Percentiles rank a stretch among this genome's conserved stretches.
Conservation (phyloP, 257 asterid species). For the Nicotiana noctiflora region DNA sequence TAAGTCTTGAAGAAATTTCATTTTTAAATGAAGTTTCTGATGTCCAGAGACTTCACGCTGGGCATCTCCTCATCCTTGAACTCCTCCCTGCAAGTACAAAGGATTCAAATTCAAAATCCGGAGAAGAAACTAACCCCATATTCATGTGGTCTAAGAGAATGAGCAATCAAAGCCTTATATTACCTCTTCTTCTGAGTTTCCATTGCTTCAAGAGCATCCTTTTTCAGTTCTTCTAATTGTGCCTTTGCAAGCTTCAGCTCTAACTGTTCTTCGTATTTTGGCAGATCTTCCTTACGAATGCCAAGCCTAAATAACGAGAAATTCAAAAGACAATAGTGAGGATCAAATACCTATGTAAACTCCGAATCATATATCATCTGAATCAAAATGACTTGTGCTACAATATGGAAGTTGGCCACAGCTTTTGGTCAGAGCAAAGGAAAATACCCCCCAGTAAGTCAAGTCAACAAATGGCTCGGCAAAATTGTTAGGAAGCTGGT, state of each 20-base stretch:
- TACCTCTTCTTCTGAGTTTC: conserved; percentile 84
- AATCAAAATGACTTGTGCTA: background rate
- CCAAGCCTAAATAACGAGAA: conserved; percentile 56
- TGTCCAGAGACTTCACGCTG: conserved; percentile 68
- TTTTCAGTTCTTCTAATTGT: conserved; percentile 76
- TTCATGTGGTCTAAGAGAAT: background rate
- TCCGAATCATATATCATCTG: background rate
- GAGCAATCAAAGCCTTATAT: too few species aligned
- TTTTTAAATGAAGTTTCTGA: conserved; percentile 67
- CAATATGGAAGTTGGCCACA: background rate
- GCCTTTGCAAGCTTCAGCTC: conserved; percentile 88
- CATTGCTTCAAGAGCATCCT: conserved; percentile 87
- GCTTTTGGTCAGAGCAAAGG: background rate
- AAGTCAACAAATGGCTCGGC: too few species aligned
- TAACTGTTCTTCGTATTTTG: conserved; percentile 79
- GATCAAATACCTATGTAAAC: background rate
- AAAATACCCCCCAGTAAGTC: too few species aligned
- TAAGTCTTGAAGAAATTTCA: conserved; percentile 3
- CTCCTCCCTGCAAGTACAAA: conserved; percentile 57
- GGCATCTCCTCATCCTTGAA: conserved; percentile 84
- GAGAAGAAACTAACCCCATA: too few species aligned
- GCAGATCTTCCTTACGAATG: conserved; percentile 61
- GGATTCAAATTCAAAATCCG: background rate
- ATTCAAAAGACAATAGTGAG: background rate
- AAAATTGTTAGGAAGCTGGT: too few species aligned